These are phyloP conservation scores for Micractinium conductrix DNA, from an alignment of 139 green algal species.

Conservation along the genomic window DNA sequence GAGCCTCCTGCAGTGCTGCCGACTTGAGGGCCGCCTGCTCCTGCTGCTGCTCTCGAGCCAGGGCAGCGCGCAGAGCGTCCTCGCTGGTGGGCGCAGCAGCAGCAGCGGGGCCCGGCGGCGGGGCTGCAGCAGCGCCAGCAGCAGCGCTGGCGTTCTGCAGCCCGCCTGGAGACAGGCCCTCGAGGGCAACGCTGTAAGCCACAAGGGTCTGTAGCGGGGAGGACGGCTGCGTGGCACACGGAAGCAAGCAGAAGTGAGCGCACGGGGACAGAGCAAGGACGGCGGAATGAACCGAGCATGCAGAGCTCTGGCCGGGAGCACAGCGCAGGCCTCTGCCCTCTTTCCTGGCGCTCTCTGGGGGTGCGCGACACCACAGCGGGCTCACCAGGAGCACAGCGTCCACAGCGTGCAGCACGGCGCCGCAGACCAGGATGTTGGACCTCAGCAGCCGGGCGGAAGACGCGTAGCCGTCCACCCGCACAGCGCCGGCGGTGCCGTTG, in stretches of 20 bases:
- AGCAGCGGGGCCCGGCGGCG: background rate
- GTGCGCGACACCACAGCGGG: too few species aligned
- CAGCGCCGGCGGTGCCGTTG: background rate
- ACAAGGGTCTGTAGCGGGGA: background rate
- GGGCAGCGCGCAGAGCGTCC: background rate
- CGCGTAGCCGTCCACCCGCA: background rate
- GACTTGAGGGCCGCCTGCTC: background rate
- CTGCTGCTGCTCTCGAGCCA: background rate
- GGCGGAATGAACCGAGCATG: too few species aligned
- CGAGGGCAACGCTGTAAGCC: background rate
- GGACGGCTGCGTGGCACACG: background rate
- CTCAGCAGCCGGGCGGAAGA: background rate
- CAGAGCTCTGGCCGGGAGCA: too few species aligned
- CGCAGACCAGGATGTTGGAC: constrained; percentile 9
- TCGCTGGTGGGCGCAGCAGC: background rate
- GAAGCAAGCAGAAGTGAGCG: background rate
- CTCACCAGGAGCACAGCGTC: constrained; percentile 10
- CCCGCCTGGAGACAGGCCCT: background rate
- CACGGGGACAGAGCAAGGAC: background rate
- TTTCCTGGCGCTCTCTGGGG: too few species aligned
- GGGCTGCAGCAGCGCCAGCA: background rate
- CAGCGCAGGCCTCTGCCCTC: too few species aligned
- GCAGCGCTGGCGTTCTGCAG: too few species aligned
- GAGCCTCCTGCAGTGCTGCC: background rate
- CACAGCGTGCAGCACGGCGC: background rate